Conservation (phyloP, 176 grass and related monocot species). For the Metroxylon sagu region DNA sequence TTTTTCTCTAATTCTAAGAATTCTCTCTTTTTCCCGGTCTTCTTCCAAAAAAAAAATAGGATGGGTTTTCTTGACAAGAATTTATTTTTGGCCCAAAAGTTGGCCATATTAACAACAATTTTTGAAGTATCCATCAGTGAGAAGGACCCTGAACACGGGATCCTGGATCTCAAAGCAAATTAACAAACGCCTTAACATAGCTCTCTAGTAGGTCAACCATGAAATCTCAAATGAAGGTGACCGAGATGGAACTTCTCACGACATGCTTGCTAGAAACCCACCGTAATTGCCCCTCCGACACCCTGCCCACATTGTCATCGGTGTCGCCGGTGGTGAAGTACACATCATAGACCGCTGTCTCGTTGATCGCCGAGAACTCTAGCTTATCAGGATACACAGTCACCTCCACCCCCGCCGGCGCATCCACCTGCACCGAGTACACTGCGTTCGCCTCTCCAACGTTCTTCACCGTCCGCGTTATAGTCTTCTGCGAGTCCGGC, state of each 20-base stretch:
- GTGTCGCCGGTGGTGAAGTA: not conserved
- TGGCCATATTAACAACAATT: too few species aligned
- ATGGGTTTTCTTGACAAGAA: too few species aligned
- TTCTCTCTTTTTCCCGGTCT: too few species aligned
- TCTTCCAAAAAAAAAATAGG: too few species aligned
- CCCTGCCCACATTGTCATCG: not conserved
- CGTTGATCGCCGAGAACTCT: not conserved
- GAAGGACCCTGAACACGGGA: too few species aligned
- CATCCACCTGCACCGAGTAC: not conserved
- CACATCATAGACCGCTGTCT: not conserved
- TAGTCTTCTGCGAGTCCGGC: not conserved
- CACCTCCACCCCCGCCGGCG: not conserved
- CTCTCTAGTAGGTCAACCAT: too few species aligned
- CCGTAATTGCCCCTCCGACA: constrained; percentile 1
- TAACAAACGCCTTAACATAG: too few species aligned
- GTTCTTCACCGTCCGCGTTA: constrained; percentile 3
- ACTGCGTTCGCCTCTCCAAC: not conserved
- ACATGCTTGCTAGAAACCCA: constrained; percentile 7
- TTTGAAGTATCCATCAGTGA: too few species aligned
- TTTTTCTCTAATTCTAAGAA: too few species aligned
- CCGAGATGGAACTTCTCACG: constrained; percentile 1
- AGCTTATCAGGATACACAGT: not conserved
- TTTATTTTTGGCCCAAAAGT: too few species aligned
- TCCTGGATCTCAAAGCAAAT: too few species aligned
- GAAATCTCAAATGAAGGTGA: not conserved